phyloP scores from a whole-genome alignment of 2,329 filamentous ascomycete species.

The Graphilbum sp. region DNA sequence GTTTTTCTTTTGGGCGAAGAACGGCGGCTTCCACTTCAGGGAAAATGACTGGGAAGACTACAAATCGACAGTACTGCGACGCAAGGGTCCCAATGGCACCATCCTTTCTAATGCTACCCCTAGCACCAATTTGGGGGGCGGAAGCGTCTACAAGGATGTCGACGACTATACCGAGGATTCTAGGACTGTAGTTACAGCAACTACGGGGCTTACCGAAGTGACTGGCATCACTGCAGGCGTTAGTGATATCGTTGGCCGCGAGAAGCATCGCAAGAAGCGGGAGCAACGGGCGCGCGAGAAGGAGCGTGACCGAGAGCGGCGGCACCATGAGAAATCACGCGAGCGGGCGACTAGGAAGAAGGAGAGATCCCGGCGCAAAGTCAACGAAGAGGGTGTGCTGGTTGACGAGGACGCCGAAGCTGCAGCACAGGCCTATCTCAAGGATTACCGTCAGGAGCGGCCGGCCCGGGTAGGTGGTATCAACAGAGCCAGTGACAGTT shows the following conservation, averaged over 20 bases:
- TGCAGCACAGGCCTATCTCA: conserved; percentile 44
- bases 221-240: conserved; percentile 42
- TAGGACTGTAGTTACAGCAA: conserved; percentile 19
- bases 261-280: conserved; percentile 33
- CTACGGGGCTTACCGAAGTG: conserved; percentile 18
- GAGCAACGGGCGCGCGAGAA: conserved; percentile 36
- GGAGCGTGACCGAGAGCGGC: conserved; percentile 16
- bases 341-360: conserved; percentile 22
- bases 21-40: conserved; percentile 80
- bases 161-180: conserved; percentile 22
- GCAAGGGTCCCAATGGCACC: conserved; percentile 78
- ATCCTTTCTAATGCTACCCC: conserved; percentile 69
- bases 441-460: conserved; percentile 73
- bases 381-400: conserved; percentile 44
- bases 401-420: conserved; percentile 48
- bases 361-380: conserved; percentile 23
- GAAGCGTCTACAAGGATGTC: conserved; percentile 65
- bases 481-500: conserved; percentile 68
- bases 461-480: conserved; percentile 76
- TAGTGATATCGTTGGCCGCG: conserved; percentile 36
- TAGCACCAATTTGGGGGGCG: conserved; percentile 72
- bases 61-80: conserved; percentile 81
- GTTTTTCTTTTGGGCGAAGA: conserved; percentile 99
- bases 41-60: conserved; percentile 95
- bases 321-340: conserved; percentile 17